phyloP scores from a whole-genome alignment of 1,284 basidiomycete genomes.

The Cryptococcus sp. region DNA sequence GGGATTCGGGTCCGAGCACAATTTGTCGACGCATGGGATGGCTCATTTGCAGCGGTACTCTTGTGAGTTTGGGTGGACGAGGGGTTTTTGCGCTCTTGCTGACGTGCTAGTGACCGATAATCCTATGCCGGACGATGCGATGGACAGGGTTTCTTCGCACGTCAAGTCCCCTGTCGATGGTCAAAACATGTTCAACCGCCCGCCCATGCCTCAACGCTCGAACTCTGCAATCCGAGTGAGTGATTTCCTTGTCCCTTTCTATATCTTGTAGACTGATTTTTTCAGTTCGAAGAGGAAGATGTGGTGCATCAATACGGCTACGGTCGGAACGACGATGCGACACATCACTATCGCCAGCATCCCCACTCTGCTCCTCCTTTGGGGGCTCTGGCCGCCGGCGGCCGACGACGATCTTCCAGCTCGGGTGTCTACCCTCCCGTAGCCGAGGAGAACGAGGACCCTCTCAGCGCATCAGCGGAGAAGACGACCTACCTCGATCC shows the following conservation, averaged over 20 bases:
- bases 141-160: conserved; percentile 36
- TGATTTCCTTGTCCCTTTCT: conserved; percentile 1
- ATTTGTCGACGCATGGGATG: conserved; percentile 35
- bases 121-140: conserved; percentile 40
- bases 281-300: conserved; percentile 42
- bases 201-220: conserved; percentile 13
- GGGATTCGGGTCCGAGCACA: conserved; percentile 8
- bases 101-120: conserved; percentile 36
- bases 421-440: conserved; percentile 5
- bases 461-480: background rate
- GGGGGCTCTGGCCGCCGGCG: background rate
- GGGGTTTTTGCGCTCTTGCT: too few relatives aligned
- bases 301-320: conserved; percentile 45
- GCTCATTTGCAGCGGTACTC: conserved; percentile 33
- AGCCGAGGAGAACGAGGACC: conserved; percentile 4
- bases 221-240: conserved; percentile 33
- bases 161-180: conserved; percentile 14
- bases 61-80: too few relatives aligned
- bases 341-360: conserved; percentile 27
- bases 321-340: conserved; percentile 22
- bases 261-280: background rate
- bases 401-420: background rate
- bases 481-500: conserved; percentile 9
- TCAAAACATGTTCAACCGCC: conserved; percentile 5
- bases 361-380: conserved; percentile 8